Evolutionary conservation across 257 asterid genomes (phyloP).

Genomic region (Capsicum rhomboideum): DNA sequence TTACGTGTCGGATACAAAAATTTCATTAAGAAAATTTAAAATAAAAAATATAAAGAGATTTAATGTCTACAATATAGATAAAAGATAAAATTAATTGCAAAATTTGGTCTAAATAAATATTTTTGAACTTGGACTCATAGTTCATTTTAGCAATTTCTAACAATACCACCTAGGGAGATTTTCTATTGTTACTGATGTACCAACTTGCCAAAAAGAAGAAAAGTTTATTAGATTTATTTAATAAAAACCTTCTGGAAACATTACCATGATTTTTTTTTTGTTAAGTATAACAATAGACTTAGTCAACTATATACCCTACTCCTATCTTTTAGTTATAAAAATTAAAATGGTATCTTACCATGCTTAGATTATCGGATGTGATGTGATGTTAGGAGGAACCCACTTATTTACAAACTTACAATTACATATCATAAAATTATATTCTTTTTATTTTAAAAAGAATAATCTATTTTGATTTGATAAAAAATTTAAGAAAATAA

Average conservation of each 20-base stretch:
- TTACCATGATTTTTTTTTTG: neutral
- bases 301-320: neutral
- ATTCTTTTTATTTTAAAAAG: no score
- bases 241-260: neutral
- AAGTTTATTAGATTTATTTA: no score
- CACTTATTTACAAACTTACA: neutral
- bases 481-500: no score
- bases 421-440: neutral
- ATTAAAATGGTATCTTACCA: neutral
- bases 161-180: neutral
- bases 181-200: no score
- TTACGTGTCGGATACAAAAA: no score
- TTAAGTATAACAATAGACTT: neutral
- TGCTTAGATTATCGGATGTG: neutral
- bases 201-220: no score
- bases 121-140: neutral
- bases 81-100: neutral
- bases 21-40: no score
- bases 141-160: neutral
- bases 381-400: neutral
- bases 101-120: neutral
- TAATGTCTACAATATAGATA: no score
- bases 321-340: neutral
- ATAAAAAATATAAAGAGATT: no score
- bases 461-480: no score